Evolutionary conservation across 2,329 filamentous ascomycete species (phyloP).

Genomic region (Pseudogymnoascus sp.): DNA sequence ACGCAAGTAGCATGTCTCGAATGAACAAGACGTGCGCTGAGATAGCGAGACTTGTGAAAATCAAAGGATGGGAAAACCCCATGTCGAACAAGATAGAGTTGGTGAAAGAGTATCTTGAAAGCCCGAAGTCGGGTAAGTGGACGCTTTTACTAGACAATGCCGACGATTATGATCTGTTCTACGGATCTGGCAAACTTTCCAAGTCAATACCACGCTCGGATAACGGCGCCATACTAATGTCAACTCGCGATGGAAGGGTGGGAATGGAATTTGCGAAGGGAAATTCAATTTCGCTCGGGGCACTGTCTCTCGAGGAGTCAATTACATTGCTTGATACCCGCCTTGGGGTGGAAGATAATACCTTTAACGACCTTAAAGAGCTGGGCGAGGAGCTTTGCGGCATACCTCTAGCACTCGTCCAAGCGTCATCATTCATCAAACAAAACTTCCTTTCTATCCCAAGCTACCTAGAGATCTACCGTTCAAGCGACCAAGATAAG

Average conservation of each 20-base stretch:
- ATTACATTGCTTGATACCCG: slow-evolving; percentile 17
- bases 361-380: background rate
- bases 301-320: slow-evolving; percentile 20
- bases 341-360: slow-evolving; percentile 8
- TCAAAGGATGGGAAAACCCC: slow-evolving; percentile 15
- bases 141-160: slow-evolving; percentile 37
- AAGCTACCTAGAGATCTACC: slow-evolving; percentile 11
- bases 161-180: slow-evolving; percentile 30
- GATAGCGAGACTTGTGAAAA: slow-evolving; percentile 27
- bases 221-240: slow-evolving; percentile 28
- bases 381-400: slow-evolving; percentile 20
- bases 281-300: slow-evolving; percentile 18
- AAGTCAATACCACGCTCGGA: slow-evolving; percentile 27
- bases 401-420: slow-evolving; percentile 30
- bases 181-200: slow-evolving; percentile 15
- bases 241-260: slow-evolving; percentile 16
- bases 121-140: slow-evolving; percentile 26
- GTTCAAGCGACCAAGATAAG: slow-evolving; percentile 13
- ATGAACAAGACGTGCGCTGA: slow-evolving; percentile 33
- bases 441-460: slow-evolving; percentile 13
- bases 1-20: slow-evolving; percentile 29
- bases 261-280: slow-evolving; percentile 4
- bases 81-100: slow-evolving; percentile 11
- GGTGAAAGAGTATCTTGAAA: slow-evolving; percentile 13
- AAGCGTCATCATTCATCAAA: slow-evolving; percentile 31